Base-by-base conservation (phyloP, 176 grass and related monocot species). In the Zoysia japonica region DNA sequence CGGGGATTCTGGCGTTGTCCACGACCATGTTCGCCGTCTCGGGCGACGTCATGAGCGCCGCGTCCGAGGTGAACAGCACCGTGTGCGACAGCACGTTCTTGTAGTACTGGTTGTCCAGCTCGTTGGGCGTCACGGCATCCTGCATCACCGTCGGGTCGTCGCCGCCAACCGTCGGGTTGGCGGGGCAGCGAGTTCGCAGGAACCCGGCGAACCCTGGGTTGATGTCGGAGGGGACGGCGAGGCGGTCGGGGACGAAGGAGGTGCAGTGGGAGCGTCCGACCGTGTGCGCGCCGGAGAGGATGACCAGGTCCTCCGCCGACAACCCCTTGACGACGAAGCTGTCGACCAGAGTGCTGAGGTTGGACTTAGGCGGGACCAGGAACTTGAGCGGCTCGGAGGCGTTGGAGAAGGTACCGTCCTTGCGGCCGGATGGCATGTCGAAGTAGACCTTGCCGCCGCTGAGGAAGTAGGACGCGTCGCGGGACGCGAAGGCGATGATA, bases 101-200 rank as follows among this genome's bases (percentile, higher is more conserved):
- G 67, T 92, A 92, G 69, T 86, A 89, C 69, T 86, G 78, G 61
- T 67, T 80, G 72, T 92, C 86, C 59, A 92, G 20, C 11, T 7
- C 4, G 3, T 15, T 37, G 1, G 69, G 79, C 14, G 79, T 83
- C 19, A 80, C 83, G 4, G 50, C 45, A 39, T 75, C 82, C 45
- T 47, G 47, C 52, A 81, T 7, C 53, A 89, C 72, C 5, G 88
- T 91, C 0, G 71, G 71, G 41, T 84, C 79, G 42, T 67, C 1
- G n/a, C 7, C 15, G 39, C 47, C 0, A 16, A 14, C 11, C 2
- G 12, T 66, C 13, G 63, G 63, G 5, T 49, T 59, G 15, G 80
- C 41, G 0, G 80, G 86, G 69, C 86, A 88, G 16, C 5, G 46
- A 8, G 28, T 10, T 63, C 20, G 61, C 11, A 88, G 59, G 5